Percentiles rank a stretch among this genome's conserved stretches.
phyloP scores from a whole-genome alignment of 108 stramenopile genomes.

The Conticribra weissflogii region DNA sequence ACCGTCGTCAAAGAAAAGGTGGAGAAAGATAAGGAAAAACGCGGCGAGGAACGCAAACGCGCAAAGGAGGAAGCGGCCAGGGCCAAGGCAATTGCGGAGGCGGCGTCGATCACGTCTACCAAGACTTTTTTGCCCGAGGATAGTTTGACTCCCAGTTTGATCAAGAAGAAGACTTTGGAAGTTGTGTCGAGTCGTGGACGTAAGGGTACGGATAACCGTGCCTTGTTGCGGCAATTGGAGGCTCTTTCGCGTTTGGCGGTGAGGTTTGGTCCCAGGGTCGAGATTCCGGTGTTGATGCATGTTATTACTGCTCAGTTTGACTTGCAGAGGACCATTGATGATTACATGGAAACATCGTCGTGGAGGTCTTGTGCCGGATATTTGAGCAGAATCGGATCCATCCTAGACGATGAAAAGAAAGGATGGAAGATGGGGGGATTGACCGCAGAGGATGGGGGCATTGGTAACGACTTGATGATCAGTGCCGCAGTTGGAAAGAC shows the following conservation, averaged over 20 bases:
- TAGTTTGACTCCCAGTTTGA: constrained; percentile 65
- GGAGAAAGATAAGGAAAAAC: constrained; percentile 72
- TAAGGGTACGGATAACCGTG: constrained; percentile 81
- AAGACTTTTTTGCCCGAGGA: constrained; percentile 70
- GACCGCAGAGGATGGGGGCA: constrained; percentile 67
- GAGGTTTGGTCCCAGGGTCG: constrained; percentile 87
- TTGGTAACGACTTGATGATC: constrained; percentile 69
- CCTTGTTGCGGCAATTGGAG: constrained; percentile 85
- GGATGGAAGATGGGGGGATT: constrained; percentile 62
- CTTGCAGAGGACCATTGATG: constrained; percentile 93
- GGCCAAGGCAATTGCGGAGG: constrained; percentile 24
- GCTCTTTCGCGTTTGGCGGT: constrained; percentile 79
- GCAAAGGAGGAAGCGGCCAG: constrained; percentile 43
- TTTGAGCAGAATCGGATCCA: constrained; percentile 73
- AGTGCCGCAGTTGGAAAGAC: constrained; percentile 39
- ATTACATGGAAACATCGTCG: constrained; percentile 92
- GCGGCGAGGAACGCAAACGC: constrained; percentile 52
- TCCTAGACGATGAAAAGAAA: constrained; percentile 71
- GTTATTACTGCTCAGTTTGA: constrained; percentile 94
- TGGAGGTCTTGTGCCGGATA: constrained; percentile 92
- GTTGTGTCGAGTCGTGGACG: constrained; percentile 90
- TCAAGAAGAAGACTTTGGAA: constrained; percentile 84
- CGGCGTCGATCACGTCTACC: constrained; percentile 49
- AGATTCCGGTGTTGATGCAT: constrained; percentile 96
- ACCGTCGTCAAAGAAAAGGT: constrained; percentile 79